Conservation (phyloP, 805 yeast species). For the Myxozyma vanderwaltii region DNA sequence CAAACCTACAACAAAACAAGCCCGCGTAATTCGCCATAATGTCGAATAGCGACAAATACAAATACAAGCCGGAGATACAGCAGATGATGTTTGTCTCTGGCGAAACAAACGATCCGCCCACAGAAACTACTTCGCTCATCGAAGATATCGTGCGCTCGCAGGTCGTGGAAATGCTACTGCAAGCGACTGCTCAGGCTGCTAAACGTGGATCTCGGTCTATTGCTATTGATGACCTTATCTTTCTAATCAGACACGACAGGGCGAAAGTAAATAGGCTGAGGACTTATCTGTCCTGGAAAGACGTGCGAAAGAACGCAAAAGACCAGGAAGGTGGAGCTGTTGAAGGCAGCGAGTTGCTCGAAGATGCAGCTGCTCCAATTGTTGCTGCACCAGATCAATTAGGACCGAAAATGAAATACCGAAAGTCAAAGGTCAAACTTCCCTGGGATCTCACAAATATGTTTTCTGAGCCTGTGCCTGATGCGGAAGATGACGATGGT, state of each 20-base stretch:
- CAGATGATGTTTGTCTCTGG: slow-evolving; percentile 99
- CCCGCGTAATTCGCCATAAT: neutral
- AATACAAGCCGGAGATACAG: slow-evolving; percentile 87
- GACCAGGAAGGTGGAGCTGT: slow-evolving; percentile 61
- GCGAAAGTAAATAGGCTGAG: slow-evolving; percentile 91
- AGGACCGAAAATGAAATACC: slow-evolving; percentile 52
- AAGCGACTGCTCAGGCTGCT: slow-evolving; percentile 76
- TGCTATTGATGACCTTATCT: slow-evolving; percentile 90
- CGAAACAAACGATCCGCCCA: slow-evolving; percentile 91
- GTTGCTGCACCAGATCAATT: slow-evolving; percentile 42
- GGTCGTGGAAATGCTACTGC: slow-evolving; percentile 80
- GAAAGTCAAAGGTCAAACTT: slow-evolving; percentile 75
- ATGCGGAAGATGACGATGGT: slow-evolving; percentile 58
- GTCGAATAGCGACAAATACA: slow-evolving; percentile 25
- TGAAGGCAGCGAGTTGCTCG: slow-evolving; percentile 56
- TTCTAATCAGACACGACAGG: slow-evolving; percentile 85
- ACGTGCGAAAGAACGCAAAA: slow-evolving; percentile 80
- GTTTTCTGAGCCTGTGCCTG: slow-evolving; percentile 86
- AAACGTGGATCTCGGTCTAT: slow-evolving; percentile 80
- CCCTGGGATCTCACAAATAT: slow-evolving; percentile 96
- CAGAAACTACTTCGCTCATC: slow-evolving; percentile 85
- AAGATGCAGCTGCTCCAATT: slow-evolving; percentile 45
- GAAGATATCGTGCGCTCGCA: slow-evolving; percentile 96
- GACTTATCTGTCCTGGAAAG: slow-evolving; percentile 95
- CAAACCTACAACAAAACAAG: neutral